These are phyloP conservation scores for Mortierella sp. DNA, from an alignment of 371 early-diverging fungal species.

Conservation along the genomic window DNA sequence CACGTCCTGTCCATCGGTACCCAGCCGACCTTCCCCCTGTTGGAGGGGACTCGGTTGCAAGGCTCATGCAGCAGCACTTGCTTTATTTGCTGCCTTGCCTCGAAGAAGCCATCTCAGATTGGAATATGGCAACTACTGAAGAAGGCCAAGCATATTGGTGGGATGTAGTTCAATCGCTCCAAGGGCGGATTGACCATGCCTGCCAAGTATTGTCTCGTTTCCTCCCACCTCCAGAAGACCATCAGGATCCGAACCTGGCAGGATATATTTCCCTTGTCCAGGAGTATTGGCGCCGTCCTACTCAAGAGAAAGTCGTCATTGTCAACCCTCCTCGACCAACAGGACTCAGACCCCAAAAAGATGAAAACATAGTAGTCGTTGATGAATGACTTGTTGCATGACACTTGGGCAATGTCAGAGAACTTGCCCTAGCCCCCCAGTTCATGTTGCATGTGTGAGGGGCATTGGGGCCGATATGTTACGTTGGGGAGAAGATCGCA, in stretches of 20 bases:
- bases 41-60: neutral
- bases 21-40: neutral
- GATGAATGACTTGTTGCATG: no score
- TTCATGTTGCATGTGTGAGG: no score
- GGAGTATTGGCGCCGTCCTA: neutral
- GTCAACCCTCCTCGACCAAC: neutral
- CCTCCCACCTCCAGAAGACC: neutral
- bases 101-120: neutral
- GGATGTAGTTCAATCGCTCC: neutral
- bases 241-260: neutral
- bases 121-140: neutral
- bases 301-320: neutral
- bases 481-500: no score
- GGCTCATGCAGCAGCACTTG: neutral
- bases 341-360: neutral
- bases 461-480: no score
- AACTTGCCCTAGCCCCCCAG: no score
- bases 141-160: neutral
- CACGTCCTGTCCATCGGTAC: neutral
- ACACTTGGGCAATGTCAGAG: no score
- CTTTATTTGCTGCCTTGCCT: neutral
- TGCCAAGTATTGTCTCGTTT: neutral
- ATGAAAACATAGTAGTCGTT: neutral
- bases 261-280: neutral
- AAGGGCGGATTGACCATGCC: neutral